Evolutionary conservation across 2,329 filamentous ascomycete genomes (phyloP).

Genomic region (Cladosporium austrohemisphaericum): DNA sequence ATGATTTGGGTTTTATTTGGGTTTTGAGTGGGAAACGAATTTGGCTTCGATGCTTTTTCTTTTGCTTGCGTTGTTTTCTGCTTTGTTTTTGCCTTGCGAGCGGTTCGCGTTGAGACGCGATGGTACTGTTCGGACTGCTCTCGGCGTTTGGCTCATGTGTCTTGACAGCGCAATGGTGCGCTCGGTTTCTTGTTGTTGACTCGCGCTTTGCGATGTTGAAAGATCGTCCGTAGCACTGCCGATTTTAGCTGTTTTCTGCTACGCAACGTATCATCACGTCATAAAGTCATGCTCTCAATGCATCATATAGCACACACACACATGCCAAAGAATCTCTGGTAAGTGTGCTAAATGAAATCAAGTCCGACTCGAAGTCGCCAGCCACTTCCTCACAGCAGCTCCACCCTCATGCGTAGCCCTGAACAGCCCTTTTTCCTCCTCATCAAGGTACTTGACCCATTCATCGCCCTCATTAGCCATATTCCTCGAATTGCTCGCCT

Average conservation of each 20-base stretch:
- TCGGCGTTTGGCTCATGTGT: not conserved
- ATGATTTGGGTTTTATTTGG: not conserved
- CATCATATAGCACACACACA: not conserved
- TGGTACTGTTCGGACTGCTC: too few species aligned
- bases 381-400: slow-evolving; percentile 45
- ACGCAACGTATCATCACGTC: not conserved
- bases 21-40: not conserved
- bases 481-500: slow-evolving; percentile 61
- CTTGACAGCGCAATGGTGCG: not conserved
- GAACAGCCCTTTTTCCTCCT: slow-evolving; percentile 70
- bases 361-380: slow-evolving; percentile 25
- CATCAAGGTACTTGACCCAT: slow-evolving; percentile 82
- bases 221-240: too few species aligned
- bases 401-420: slow-evolving; percentile 47
- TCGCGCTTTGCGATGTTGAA: too few species aligned
- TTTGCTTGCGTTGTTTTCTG: not conserved
- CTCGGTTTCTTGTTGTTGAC: too few species aligned
- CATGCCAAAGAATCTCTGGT: not conserved
- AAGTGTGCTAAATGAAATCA: slow-evolving; percentile 4
- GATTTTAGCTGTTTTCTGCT: too few species aligned
- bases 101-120: too few species aligned
- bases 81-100: not conserved
- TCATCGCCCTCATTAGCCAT: slow-evolving; percentile 57
- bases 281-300: not conserved
- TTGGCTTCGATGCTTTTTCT: not conserved